Evolutionary conservation across 2,329 filamentous ascomycete species (phyloP), one percentile per base, ranked within the genome.

Genomic region (Trichoderma polysporum): DNA sequence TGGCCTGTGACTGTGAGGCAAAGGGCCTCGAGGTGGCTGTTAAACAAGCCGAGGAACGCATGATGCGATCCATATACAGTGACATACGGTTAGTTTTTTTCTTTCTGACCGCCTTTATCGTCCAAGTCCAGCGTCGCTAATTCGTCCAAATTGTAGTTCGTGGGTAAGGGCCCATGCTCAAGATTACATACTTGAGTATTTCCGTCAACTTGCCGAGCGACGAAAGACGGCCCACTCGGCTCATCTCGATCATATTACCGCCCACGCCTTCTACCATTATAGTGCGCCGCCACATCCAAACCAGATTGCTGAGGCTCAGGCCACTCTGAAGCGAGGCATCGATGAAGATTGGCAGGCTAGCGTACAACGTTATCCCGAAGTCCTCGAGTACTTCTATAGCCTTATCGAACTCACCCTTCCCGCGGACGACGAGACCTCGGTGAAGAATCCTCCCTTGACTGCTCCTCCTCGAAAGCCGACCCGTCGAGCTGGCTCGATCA

Each of bases 301-400:
- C 70, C 85, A 92, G 74, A 85, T 93, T 61, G 81, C 84, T 45
- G 84, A 86, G 66, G 90, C 90, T 27, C 86, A 92, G 73, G 83
- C 83, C 17, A 83, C 85, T 57, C 82, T 92, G 68, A 92, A 92
- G 78, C 85, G 87, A 58, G 90, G 90, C 68, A 90, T 93, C 73
- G 90, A 93, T 73, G 88, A 91, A 69, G 91, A 93, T 79, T 94
- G 91, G 91, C 86, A 89, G 73, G 83, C 86, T 33, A 90, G 88
- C 56, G 91, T 93, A 45, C 86, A 92, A 72, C 85, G 88, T 64
- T 94, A 94, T 72, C 91, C 91, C 4, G 90, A 93, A 75, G 88
- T 94, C n/a, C 81, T 94, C 64, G 89, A 93, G 77, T 93, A 94
- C 78, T 94, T 91, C 75, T 94, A 90, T 78, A 83, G 86, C 68